Evolutionary conservation across 2,329 filamentous ascomycete species (phyloP).

Genomic region (Neonectria magnoliae): DNA sequence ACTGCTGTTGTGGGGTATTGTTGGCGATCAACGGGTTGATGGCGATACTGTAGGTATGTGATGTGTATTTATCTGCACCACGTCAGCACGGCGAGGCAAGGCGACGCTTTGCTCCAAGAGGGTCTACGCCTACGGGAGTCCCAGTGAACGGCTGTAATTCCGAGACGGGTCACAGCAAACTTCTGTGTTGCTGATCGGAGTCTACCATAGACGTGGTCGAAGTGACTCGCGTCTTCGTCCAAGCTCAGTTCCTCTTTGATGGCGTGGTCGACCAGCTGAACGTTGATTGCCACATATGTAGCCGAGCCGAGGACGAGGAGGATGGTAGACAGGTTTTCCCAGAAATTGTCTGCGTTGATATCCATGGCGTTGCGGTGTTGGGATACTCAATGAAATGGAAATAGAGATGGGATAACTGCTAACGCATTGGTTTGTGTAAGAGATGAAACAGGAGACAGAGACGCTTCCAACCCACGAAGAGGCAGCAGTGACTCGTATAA

Average conservation of each 20-base stretch:
- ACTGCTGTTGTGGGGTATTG: background rate
- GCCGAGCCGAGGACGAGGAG: background rate
- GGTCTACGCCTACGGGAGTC: background rate
- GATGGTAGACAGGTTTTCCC: constrained; percentile 8
- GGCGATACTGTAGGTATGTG: background rate
- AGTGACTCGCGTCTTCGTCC: background rate
- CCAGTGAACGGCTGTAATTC: background rate
- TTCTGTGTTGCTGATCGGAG: background rate
- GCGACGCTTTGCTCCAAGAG: background rate
- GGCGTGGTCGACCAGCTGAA: background rate
- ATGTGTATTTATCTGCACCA: background rate
- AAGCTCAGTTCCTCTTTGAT: background rate
- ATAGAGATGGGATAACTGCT: background rate
- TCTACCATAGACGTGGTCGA: background rate
- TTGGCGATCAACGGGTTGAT: background rate
- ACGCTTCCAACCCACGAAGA: too few species aligned
- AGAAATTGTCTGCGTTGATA: background rate
- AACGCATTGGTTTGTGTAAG: background rate
- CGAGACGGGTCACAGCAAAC: background rate
- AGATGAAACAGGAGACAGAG: background rate
- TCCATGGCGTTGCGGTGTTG: background rate
- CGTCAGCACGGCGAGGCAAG: background rate
- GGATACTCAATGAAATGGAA: background rate
- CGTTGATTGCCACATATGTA: background rate
- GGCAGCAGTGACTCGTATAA: too few species aligned